Percentiles rank a stretch among this genome's conserved stretches.
Conservation (phyloP, 2,329 filamentous ascomycete genomes). For the Colletotrichum liaoningense region DNA sequence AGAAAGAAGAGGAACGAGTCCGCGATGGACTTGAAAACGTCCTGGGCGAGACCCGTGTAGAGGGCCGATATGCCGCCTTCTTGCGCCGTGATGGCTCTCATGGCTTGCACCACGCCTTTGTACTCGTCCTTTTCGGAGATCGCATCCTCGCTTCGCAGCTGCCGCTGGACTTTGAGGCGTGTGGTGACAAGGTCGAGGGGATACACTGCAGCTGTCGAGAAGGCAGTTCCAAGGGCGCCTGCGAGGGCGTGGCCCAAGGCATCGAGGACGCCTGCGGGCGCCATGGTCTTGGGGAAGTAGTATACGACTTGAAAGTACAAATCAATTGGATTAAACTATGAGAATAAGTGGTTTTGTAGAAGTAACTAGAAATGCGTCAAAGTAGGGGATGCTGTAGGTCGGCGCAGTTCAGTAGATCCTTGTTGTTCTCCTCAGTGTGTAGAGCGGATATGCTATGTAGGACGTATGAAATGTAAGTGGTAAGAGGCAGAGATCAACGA, state of each 20-base stretch:
- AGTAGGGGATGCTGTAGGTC: not conserved
- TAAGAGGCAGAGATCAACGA: not conserved
- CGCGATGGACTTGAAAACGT: constrained; percentile 74
- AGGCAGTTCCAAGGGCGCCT: constrained; percentile 80
- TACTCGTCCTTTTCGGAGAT: constrained; percentile 59
- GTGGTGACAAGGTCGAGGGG: constrained; percentile 86
- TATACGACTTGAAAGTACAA: not conserved
- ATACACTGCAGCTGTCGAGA: constrained; percentile 83
- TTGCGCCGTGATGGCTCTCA: constrained; percentile 74
- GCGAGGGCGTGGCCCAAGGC: constrained; percentile 86
- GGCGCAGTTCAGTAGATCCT: not conserved
- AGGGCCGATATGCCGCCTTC: constrained; percentile 79
- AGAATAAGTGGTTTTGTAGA: not conserved
- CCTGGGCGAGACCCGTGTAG: constrained; percentile 73
- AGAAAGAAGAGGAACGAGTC: constrained; percentile 91
- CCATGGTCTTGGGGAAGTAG: not conserved
- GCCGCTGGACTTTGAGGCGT: constrained; percentile 82
- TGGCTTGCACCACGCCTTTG: constrained; percentile 74
- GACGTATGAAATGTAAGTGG: not conserved
- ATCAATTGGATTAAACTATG: not conserved
- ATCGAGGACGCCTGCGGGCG: constrained; percentile 63
- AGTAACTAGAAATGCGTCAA: not conserved
- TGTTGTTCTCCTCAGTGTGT: not conserved
- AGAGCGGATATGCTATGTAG: not conserved
- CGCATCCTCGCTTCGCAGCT: constrained; percentile 53